phyloP scores from a whole-genome alignment of 495 filamentous ascomycete species.

The Xylaria longipes region DNA sequence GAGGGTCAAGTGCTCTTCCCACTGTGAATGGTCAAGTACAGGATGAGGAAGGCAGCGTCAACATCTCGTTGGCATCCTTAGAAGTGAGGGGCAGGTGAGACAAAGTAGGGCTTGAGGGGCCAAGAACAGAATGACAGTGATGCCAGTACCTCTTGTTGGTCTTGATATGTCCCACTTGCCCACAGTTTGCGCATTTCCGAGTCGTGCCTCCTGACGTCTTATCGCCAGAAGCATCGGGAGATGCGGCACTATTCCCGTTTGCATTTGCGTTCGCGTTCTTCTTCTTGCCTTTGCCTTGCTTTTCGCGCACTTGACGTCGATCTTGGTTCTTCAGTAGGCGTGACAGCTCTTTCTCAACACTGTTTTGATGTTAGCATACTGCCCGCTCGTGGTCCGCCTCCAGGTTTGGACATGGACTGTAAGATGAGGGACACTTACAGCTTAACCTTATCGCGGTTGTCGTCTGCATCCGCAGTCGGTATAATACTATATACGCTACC shows the following conservation, averaged over 20 bases:
- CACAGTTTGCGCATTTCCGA: slow-evolving; percentile 96
- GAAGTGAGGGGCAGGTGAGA: neutral
- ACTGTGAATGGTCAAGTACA: neutral
- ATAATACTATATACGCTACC: slow-evolving; percentile 56
- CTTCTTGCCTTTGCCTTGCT: slow-evolving; percentile 70
- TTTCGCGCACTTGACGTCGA: slow-evolving; percentile 87
- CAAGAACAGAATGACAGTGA: slow-evolving; percentile 28
- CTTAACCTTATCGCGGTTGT: slow-evolving; percentile 59
- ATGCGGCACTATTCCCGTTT: slow-evolving; percentile 53
- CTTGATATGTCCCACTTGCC: slow-evolving; percentile 95
- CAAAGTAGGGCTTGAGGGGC: slow-evolving; percentile 20
- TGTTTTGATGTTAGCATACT: slow-evolving; percentile 42
- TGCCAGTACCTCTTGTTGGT: slow-evolving; percentile 91
- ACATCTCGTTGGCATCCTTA: neutral
- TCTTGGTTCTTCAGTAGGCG: slow-evolving; percentile 91
- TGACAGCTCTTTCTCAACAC: slow-evolving; percentile 75
- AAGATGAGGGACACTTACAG: slow-evolving; percentile 51
- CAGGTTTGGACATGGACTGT: slow-evolving; percentile 8
- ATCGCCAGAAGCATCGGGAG: slow-evolving; percentile 55
- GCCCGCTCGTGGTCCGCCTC: slow-evolving; percentile 46
- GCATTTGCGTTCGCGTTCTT: slow-evolving; percentile 50
- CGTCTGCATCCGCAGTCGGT: slow-evolving; percentile 78
- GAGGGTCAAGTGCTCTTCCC: neutral
- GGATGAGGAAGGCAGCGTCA: neutral
- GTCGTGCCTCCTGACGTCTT: slow-evolving; percentile 68